These are phyloP conservation scores for Colletotrichum shisoi DNA, from an alignment of 2,329 filamentous ascomycete species.

Conservation along the genomic window DNA sequence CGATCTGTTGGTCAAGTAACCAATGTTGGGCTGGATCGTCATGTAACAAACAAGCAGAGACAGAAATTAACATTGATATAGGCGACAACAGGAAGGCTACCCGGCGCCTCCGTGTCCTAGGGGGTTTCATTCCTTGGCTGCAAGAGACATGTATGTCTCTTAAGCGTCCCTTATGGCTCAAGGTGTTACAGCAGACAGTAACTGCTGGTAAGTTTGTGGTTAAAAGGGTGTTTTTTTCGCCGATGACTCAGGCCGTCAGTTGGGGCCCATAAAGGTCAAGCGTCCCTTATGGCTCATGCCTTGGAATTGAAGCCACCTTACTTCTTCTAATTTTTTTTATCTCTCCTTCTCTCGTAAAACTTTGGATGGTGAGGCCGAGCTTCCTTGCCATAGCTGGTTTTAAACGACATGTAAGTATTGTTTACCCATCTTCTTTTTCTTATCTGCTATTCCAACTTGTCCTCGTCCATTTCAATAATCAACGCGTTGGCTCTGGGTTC, in stretches of 20 bases:
- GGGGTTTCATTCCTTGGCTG: background rate
- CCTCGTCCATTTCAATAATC: background rate
- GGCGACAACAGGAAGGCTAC: background rate
- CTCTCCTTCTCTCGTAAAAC: background rate
- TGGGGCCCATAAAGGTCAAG: too few relatives aligned
- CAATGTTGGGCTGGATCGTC: background rate
- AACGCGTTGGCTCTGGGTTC: background rate
- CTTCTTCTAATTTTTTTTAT: background rate
- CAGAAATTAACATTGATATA: background rate
- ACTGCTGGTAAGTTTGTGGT: too few relatives aligned
- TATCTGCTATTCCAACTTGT: background rate
- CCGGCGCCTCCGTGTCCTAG: background rate
- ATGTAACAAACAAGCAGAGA: constrained; percentile 6
- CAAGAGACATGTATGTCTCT: background rate
- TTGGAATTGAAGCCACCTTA: background rate
- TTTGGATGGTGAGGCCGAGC: background rate
- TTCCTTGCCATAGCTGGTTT: background rate
- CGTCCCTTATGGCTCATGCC: constrained; percentile 1
- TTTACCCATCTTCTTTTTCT: background rate
- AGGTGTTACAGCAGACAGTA: too few relatives aligned
- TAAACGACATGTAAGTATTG: too few relatives aligned
- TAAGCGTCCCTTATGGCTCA: background rate
- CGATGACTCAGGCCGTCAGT: too few relatives aligned
- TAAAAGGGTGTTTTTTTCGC: too few relatives aligned
- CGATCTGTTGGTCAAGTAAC: background rate